These are phyloP conservation scores for Claviceps pazoutovae DNA, from an alignment of 2,329 filamentous ascomycete species.

Conservation along the genomic window DNA sequence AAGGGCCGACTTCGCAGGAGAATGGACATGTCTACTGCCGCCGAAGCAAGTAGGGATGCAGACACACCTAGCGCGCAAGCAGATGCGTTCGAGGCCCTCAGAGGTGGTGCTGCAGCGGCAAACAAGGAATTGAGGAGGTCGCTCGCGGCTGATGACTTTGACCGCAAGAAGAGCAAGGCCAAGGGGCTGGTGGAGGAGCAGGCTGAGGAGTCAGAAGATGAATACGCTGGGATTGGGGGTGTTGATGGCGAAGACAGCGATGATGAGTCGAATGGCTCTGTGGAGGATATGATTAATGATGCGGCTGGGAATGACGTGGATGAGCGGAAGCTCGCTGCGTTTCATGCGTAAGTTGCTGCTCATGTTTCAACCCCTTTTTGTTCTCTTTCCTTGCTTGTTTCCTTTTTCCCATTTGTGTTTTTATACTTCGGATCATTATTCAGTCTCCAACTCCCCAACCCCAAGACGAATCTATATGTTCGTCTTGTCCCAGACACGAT, in stretches of 20 bases:
- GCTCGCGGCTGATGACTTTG: slow-evolving; percentile 42
- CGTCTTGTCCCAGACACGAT: neutral
- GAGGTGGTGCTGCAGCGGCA: slow-evolving; percentile 38
- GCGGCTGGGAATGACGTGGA: slow-evolving; percentile 63
- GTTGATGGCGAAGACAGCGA: slow-evolving; percentile 78
- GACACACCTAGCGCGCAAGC: slow-evolving; percentile 6
- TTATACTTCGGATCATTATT: too few relatives aligned
- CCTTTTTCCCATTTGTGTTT: neutral
- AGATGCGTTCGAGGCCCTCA: slow-evolving; percentile 55
- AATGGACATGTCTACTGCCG: slow-evolving; percentile 15
- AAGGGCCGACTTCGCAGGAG: slow-evolving; percentile 40
- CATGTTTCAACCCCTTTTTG: neutral
- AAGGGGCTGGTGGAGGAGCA: slow-evolving; percentile 83
- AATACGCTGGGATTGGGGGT: slow-evolving; percentile 89
- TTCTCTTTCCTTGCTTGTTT: neutral
- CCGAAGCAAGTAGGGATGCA: neutral
- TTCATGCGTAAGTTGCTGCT: slow-evolving; percentile 65
- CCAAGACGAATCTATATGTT: too few relatives aligned
- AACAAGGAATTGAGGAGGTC: slow-evolving; percentile 36
- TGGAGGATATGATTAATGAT: slow-evolving; percentile 85
- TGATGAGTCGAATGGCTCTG: slow-evolving; percentile 52
- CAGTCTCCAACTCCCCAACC: too few relatives aligned
- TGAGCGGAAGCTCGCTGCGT: slow-evolving; percentile 67
- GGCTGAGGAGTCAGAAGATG: slow-evolving; percentile 94
- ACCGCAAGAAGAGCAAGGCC: slow-evolving; percentile 78